A percentile compares a stretch with the other conserved stretches of the same genome.
These are phyloP conservation scores for Millerozyma acaciae DNA, from an alignment of 805 yeast genomes.

Conservation along the genomic window DNA sequence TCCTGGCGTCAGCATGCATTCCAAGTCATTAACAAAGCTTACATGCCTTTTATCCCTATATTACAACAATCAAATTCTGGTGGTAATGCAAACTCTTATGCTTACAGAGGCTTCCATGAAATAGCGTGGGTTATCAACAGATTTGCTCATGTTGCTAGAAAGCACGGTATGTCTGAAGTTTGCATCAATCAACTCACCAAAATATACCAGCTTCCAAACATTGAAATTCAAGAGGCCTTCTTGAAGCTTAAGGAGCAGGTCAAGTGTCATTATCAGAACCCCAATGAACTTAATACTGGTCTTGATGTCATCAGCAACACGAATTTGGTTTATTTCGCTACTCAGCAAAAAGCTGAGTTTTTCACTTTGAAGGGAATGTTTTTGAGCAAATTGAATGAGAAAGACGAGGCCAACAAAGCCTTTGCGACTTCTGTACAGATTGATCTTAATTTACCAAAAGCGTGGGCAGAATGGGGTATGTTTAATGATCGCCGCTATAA, in stretches of 20 bases:
- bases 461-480: constrained; percentile 99
- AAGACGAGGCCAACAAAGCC: constrained; percentile 95
- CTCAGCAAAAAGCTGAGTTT: constrained; percentile 97
- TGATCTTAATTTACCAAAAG: constrained; percentile 89
- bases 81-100: constrained; percentile 81
- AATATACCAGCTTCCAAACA: constrained; percentile 93
- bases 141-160: constrained; percentile 97
- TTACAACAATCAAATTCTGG: constrained; percentile 65
- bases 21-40: constrained; percentile 90
- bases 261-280: constrained; percentile 92
- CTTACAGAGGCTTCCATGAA: constrained; percentile 96
- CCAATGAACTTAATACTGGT: constrained; percentile 88
- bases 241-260: constrained; percentile 95
- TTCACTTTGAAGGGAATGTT: constrained; percentile 98
- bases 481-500: constrained; percentile 86
- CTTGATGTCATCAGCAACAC: constrained; percentile 96
- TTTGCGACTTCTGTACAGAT: constrained; percentile 97
- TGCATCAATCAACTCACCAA: constrained; percentile 89
- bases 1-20: constrained; percentile 99
- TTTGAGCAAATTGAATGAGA: constrained; percentile 81
- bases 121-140: constrained; percentile 98
- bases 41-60: constrained; percentile 86
- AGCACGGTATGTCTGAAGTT: constrained; percentile 95
- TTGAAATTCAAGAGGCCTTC: constrained; percentile 97
- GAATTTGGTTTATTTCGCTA: constrained; percentile 90